Evolutionary conservation across 1,284 basidiomycete genomes (phyloP), one percentile per base, ranked within the genome.

Genomic region (Quambalaria eucalypti): DNA sequence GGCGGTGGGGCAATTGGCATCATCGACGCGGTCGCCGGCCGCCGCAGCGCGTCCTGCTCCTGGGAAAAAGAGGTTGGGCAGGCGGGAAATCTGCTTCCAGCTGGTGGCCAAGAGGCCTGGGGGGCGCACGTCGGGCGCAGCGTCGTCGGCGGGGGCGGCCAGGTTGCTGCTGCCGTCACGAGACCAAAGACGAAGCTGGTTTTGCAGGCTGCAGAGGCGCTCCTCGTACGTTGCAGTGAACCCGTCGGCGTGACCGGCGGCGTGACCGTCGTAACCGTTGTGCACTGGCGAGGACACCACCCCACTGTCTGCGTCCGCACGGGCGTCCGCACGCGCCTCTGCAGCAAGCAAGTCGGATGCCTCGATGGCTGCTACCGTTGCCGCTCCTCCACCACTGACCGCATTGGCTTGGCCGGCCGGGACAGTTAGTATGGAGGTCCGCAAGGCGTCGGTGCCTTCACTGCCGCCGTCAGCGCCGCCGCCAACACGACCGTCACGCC

Each of bases 191-290:
- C 47, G 21, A 2, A 54, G 25, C 4, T 51, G 50, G 21, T 23
- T 51, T 9, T 28, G 25, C 16, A 56, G 23, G 12, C 33, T 16
- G 28, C 54, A 21, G 23, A 56, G 25, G 12, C 54, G 19, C 44
- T 56, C 40, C 38, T 51, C 40, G 51, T 56, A 56, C 7, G 54
- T 52, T n/a, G 23, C 51, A 9, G 54, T 52, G 28, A 56, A 56
- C 2, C 54, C 54, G 10, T 39, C 36, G 4, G 5, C 21, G 10
- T 39, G 36, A 5, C 21, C 36, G 4, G 36, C 36, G 16, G 21
- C 10, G 36, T 33, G 31, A 9, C n/a, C 9, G n/a, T 33, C 31
- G 31, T 33, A n/a, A 8, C 16, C 16, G n/a, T n/a, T n/a, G n/a
- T n/a, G n/a, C n/a, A n/a, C n/a, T n/a, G n/a, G n/a, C n/a, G n/a